These are phyloP conservation scores for Paspalum vaginatum DNA, from an alignment of 176 grass and related monocot species.

Conservation along the genomic window DNA sequence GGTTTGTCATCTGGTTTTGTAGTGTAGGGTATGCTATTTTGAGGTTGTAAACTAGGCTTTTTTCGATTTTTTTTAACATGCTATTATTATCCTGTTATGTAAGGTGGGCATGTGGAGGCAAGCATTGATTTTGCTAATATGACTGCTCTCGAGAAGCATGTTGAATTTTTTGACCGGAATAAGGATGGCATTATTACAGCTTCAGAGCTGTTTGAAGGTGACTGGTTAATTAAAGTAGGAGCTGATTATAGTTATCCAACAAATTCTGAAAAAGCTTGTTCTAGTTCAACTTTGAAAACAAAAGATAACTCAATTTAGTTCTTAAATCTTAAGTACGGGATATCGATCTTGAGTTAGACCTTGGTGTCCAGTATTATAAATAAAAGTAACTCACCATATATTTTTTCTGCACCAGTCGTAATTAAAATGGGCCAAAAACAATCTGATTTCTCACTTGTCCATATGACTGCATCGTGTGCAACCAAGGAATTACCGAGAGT, in stretches of 20 bases:
- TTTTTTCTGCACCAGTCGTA: no score
- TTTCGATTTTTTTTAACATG: not conserved
- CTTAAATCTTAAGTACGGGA: not conserved
- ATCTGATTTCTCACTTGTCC: no score
- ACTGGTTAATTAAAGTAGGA: not conserved
- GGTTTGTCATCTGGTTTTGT: no score
- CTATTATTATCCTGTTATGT: not conserved
- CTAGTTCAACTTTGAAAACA: not conserved
- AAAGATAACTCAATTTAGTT: not conserved
- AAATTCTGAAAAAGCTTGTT: not conserved
- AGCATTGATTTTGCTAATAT: conserved; percentile 34
- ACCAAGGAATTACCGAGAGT: no score
- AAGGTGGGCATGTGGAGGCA: conserved; percentile 8
- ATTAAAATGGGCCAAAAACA: no score
- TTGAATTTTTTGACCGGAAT: conserved; percentile 62
- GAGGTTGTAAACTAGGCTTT: not conserved
- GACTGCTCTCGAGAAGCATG: conserved; percentile 71
- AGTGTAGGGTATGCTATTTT: no score
- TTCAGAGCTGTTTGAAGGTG: conserved; percentile 63
- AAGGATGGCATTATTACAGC: conserved; percentile 66
- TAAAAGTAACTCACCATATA: no score
- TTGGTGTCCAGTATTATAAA: no score
- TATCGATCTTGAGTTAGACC: no score
- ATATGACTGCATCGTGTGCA: no score
- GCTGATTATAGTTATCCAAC: not conserved